Evolutionary conservation across 441 rosid species (phyloP), one percentile per base, ranked within the genome.

Genomic region (Gossypium davidsonii): DNA sequence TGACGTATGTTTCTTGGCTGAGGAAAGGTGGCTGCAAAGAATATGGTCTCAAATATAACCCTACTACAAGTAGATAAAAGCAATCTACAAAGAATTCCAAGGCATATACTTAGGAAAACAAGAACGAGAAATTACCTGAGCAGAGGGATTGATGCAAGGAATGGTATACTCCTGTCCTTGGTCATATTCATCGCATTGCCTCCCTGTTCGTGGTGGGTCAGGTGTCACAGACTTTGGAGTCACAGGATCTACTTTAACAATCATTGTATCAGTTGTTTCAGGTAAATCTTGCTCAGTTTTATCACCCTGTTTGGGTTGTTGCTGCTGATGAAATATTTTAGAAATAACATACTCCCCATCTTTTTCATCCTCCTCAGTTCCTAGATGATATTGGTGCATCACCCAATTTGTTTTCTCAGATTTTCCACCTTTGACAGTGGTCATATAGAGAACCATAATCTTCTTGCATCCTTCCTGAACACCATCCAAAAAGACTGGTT

Each of bases 361-460:
- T 77, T 76, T 88, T 84, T 92, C 98, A 53, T 92, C 99, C 81
- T 94, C 97, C 31, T 79, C 87, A 1, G 86, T 88, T 71, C 98
- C 98, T 51, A 94, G 81, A 78, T 92, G 98, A 79, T 94, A 94
- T 63, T 94, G 98, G 74, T 92, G 99, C 99, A 94, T 94, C 74
- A 88, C 93, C 99, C 97, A 94, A 73, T 90, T 92, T 10, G 97
- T 88, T 79, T 92, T 92, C 67, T 86, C 93, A 4, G 97, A 63
- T 79, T 89, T 94, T 12, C 92, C 93, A 44, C 94, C 97, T 75
- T 70, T 82, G 23, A 21, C 75, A 42, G 55, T 51, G 73, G 78
- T 83, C 58, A 59, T 73, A 71, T 94, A 92, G n/a, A 92, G 94
- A 77, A 92, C 98, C 97, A 92, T 91, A 53, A 92, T 88, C 58